Percentiles rank a stretch among this genome's conserved stretches.
Conservation (phyloP, 192 early-diverging fungal genomes). For the Backusella liffmaniae region DNA sequence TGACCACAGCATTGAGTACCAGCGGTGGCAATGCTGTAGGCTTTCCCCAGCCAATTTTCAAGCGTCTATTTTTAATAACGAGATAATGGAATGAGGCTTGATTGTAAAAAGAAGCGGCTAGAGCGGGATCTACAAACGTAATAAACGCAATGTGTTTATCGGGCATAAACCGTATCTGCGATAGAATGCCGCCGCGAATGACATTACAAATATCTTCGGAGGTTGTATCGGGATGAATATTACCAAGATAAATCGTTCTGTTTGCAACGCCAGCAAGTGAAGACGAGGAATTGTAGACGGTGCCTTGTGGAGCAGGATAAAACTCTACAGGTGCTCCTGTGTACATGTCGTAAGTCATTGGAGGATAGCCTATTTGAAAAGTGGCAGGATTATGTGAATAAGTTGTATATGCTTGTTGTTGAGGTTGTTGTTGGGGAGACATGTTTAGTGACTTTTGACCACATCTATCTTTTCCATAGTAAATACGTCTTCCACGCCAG, state of each 20-base stretch:
- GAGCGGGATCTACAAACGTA: constrained; percentile 74
- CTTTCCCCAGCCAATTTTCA: constrained; percentile 85
- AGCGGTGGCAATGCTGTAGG: constrained; percentile 50
- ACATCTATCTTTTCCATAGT: constrained; percentile 88
- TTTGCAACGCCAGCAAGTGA: constrained; percentile 44
- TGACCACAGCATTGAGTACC: constrained; percentile 57
- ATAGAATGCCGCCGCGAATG: constrained; percentile 83
- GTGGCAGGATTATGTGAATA: constrained; percentile 12
- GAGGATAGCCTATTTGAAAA: constrained; percentile 28
- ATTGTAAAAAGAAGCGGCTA: constrained; percentile 64
- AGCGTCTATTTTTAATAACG: constrained; percentile 66
- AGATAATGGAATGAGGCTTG: constrained; percentile 59
- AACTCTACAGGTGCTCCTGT: constrained; percentile 36
- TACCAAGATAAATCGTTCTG: constrained; percentile 84
- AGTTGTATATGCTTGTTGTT: constrained; percentile 8
- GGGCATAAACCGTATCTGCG: constrained; percentile 70
- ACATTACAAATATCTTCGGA: constrained; percentile 84
- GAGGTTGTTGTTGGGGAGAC: constrained; percentile 25
- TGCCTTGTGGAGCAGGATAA: constrained; percentile 22
- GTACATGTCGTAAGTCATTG: constrained; percentile 32
- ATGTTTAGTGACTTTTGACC: constrained; percentile 36
- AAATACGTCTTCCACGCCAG: constrained; percentile 60
- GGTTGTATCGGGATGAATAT: constrained; percentile 72
- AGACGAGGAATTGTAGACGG: neutral
- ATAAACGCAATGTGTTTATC: constrained; percentile 85